A percentile compares a stretch with the other conserved stretches of the same genome.
Evolutionary conservation across 129 eudicot genomes (phyloP).

Genomic region (Tanacetum coccineum): DNA sequence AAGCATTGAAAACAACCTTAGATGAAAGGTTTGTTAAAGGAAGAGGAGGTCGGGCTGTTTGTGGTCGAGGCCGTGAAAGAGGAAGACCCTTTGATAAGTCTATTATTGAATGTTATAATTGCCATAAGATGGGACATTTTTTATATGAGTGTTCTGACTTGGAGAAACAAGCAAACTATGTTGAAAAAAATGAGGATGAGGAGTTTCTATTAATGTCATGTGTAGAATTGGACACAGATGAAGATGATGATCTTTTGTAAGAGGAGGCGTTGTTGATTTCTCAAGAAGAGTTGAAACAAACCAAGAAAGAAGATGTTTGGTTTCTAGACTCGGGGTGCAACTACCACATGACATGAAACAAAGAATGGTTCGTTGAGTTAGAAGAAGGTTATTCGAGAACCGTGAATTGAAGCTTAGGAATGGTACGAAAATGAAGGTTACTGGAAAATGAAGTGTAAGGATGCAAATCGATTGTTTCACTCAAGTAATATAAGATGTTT

Average conservation of each 20-base stretch:
- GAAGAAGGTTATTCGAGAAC: neutral
- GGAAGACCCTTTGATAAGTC: neutral
- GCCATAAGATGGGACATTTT: neutral
- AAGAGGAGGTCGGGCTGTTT: neutral
- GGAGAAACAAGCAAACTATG: neutral
- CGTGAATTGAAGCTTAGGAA: neutral
- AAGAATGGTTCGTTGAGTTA: neutral
- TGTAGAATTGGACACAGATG: neutral
- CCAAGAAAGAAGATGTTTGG: neutral
- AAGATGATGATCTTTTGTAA: no score
- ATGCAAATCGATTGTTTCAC: neutral
- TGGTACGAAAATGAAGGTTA: neutral
- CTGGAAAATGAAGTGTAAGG: neutral
- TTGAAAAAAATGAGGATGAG: neutral
- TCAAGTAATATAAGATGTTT: neutral
- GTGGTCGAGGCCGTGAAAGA: neutral
- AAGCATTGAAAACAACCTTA: neutral
- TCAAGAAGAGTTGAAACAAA: neutral
- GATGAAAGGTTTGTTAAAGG: neutral
- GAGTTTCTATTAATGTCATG: neutral
- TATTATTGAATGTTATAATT: neutral
- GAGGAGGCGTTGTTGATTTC: neutral
- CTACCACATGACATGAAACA: neutral
- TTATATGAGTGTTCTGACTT: neutral
- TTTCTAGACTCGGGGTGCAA: neutral